A percentile compares a stretch with the other conserved stretches of the same genome.
phyloP scores from a whole-genome alignment of 805 yeast genomes.

The Yarrowia porcina region DNA sequence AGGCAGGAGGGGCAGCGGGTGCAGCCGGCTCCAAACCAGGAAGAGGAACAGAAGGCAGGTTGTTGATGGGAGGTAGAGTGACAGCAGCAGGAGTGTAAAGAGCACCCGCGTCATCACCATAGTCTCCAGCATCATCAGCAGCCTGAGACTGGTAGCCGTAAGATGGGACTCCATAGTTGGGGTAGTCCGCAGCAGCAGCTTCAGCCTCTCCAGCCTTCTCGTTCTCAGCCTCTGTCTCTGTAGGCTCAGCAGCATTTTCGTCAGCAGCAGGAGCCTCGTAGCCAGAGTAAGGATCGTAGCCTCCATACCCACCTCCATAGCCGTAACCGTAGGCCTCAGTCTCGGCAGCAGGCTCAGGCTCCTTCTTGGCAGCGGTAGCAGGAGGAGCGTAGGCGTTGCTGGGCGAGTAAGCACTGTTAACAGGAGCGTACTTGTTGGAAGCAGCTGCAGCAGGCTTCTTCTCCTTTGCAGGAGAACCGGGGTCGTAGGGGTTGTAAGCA shows the following conservation, averaged over 20 bases:
- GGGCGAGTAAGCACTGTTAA: neutral
- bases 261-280: constrained; percentile 26
- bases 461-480: neutral
- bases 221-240: constrained; percentile 31
- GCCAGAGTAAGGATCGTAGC: constrained; percentile 30
- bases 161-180: constrained; percentile 29
- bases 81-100: constrained; percentile 27
- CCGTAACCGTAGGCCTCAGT: constrained; percentile 7
- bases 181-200: constrained; percentile 30
- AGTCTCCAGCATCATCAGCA: constrained; percentile 27
- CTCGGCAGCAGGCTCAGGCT: constrained; percentile 7
- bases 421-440: neutral
- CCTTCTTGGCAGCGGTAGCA: neutral
- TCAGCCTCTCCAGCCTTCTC: constrained; percentile 24
- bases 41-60: constrained; percentile 9
- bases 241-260: constrained; percentile 30
- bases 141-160: constrained; percentile 30
- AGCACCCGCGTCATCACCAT: constrained; percentile 27
- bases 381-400: constrained; percentile 8
- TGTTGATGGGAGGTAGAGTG: constrained; percentile 11
- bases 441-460: constrained; percentile 15
- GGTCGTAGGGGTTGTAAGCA: constrained; percentile 18
- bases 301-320: constrained; percentile 21
- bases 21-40: constrained; percentile 25
- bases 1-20: constrained; percentile 23